Conservation (phyloP, 805 yeast genomes). For the Nakazawaea molendinolei region DNA sequence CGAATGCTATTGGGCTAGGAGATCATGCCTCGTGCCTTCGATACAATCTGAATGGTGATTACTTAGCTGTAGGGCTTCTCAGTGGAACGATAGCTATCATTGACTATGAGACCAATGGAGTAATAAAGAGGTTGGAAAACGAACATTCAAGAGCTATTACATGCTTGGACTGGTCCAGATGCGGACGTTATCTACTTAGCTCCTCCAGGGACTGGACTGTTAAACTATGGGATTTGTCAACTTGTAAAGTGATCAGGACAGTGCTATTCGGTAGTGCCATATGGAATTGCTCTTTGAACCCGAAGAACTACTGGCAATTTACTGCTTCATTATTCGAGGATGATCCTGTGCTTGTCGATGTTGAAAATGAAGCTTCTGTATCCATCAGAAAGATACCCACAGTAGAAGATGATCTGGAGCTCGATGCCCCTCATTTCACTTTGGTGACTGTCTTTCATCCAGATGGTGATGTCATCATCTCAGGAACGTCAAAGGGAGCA, state of each 20-base stretch:
- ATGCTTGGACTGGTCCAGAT: constrained; percentile 65
- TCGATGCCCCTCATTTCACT: constrained; percentile 31
- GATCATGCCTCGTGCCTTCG: constrained; percentile 60
- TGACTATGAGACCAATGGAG: constrained; percentile 63
- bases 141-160: constrained; percentile 66
- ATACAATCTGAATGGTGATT: constrained; percentile 74
- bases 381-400: constrained; percentile 12
- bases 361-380: constrained; percentile 18
- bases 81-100: constrained; percentile 71
- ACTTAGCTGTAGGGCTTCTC: constrained; percentile 71
- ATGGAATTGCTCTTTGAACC: constrained; percentile 61
- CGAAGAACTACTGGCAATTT: constrained; percentile 38
- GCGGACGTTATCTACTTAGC: constrained; percentile 63
- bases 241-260: constrained; percentile 32
- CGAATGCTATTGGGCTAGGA: constrained; percentile 61
- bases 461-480: constrained; percentile 48
- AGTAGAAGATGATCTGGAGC: constrained; percentile 19
- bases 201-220: constrained; percentile 80
- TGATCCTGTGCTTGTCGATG: constrained; percentile 45
- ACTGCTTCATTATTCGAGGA: constrained; percentile 65
- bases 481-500: constrained; percentile 82
- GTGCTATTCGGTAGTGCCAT: constrained; percentile 62
- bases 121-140: constrained; percentile 49
- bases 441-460: constrained; percentile 45
- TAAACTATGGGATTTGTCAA: constrained; percentile 69